Base-by-base conservation (phyloP, 1,284 basidiomycete species). In the Trichosporon sp. region DNA sequence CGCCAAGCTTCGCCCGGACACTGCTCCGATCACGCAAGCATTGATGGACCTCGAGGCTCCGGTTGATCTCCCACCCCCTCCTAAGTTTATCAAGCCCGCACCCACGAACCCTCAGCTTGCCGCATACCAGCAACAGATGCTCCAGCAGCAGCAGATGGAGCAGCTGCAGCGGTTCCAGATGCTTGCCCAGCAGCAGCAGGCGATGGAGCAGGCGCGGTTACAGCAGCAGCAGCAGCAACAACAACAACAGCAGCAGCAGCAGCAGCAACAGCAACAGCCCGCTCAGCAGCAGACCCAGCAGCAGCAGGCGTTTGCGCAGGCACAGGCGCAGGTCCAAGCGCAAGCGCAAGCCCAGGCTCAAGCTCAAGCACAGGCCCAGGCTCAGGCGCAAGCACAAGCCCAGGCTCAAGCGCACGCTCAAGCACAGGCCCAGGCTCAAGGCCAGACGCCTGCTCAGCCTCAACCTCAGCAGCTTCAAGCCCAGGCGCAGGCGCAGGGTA, bases 61-160 rank as follows among this genome's bases (percentile, higher is more conserved):
- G 0, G 64, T 71, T 19, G 78, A 80, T 37, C 59, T 75, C 1
- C 79, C 79, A 8, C 75, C 73, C 5, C 71, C 73, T 19, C 75
- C 78, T 6, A 71, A 75, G 56, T 78, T 80, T 61, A 72, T 73
- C 56, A 73, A 76, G 37, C 77, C 78, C 4, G 69, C 69, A 1
- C 71, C 69, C 4, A 70, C 69, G 25, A 71, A 73, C 56, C 71
- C 70, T 14, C 73, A 73, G 56, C 37, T 73, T 3, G 64, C 71
- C 3, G 68, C 69, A 21, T 69, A 69, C 37, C 69, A 73, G 54
- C 67, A 72, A 44, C 66, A 72, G 34, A 67, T 75, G 63, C 60
- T 68, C 19, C 77, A 78, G 57, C 67, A 70, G 54, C 75, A 77
- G 65, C 76, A 78, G 63, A 72, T 76, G 64, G 72, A 75, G 61